Base-by-base conservation (phyloP, 805 yeast genomes). In the Zygosaccharomyces siamensis region DNA sequence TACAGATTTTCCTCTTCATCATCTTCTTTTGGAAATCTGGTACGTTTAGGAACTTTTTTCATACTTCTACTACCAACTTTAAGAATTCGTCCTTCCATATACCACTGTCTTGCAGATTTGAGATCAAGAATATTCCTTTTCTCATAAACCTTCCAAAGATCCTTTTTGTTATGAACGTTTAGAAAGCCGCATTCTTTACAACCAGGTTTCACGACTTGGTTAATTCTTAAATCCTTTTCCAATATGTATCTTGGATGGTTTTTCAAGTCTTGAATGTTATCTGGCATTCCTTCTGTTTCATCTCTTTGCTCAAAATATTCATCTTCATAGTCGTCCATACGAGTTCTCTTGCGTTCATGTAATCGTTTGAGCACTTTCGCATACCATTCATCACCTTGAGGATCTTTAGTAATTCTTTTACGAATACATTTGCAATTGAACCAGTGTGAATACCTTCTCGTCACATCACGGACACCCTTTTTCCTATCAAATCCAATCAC, bases 231-330 rank as follows among this genome's bases (percentile, higher is more conserved):
- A 54, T 89, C 95, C 3, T 80, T 74, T 62, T 87, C 95, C 11
- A 93, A 64, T 0, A 85, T 93, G 65, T 84, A 93, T 11, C 82
- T 67, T 0, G 99, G 99, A 66, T 93, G 99, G 44, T 83, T 83
- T 45, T 81, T 83, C 63, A 90, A 87, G 56, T 89, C 97, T 45
- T 81, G 84, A 23, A 89, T 70, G 58, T 80, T 86, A 47, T 82
- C 81, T 0, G 99, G 99, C 76, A 92, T 83, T 0, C 96, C 96
- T 61, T 93, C 98, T 26, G 76, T 72, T 14, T 78, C 68, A 39
- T 86, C 84, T 46, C 86, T 72, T 43, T 79, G 48, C 5, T 48
- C 45, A 47, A 67, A 63, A 52, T 63, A 67, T 18, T 55, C 59
- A 37, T 65, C 70, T 44, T 67, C 68, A 33, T 59, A 73, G 24